phyloP scores from a whole-genome alignment of 805 yeast genomes.

The Nakazawaea holstii region DNA sequence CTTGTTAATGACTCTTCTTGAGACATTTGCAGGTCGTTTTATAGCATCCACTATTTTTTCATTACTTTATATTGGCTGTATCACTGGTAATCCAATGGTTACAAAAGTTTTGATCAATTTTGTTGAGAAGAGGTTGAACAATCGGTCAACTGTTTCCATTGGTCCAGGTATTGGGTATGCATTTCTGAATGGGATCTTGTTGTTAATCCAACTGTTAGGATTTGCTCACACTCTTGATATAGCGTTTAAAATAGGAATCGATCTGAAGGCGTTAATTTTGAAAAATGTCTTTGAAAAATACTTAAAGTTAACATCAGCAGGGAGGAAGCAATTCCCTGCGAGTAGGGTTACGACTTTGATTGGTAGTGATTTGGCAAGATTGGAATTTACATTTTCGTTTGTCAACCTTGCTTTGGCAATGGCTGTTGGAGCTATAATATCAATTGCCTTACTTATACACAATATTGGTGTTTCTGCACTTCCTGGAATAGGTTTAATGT shows the following conservation, averaged over 20 bases:
- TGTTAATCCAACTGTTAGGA: constrained; percentile 38
- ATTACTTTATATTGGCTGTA: constrained; percentile 40
- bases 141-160: constrained; percentile 30
- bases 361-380: constrained; percentile 79
- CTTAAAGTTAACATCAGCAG: constrained; percentile 48
- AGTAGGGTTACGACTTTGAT: constrained; percentile 72
- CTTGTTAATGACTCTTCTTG: constrained; percentile 36
- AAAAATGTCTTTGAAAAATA: constrained; percentile 67
- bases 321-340: constrained; percentile 56
- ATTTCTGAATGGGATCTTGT: constrained; percentile 57
- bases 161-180: constrained; percentile 74
- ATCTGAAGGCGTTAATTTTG: constrained; percentile 63
- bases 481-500: constrained; percentile 57
- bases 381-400: constrained; percentile 67
- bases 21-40: constrained; percentile 36
- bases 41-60: constrained; percentile 35
- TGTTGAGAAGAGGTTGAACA: constrained; percentile 44
- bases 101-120: constrained; percentile 60
- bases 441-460: constrained; percentile 55
- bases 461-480: constrained; percentile 71
- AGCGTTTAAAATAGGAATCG: constrained; percentile 60
- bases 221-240: constrained; percentile 61
- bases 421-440: constrained; percentile 57
- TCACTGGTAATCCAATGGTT: constrained; percentile 55
- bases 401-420: constrained; percentile 58